phyloP scores from a whole-genome alignment of 83 land plant species.

The Picea mariana region DNA sequence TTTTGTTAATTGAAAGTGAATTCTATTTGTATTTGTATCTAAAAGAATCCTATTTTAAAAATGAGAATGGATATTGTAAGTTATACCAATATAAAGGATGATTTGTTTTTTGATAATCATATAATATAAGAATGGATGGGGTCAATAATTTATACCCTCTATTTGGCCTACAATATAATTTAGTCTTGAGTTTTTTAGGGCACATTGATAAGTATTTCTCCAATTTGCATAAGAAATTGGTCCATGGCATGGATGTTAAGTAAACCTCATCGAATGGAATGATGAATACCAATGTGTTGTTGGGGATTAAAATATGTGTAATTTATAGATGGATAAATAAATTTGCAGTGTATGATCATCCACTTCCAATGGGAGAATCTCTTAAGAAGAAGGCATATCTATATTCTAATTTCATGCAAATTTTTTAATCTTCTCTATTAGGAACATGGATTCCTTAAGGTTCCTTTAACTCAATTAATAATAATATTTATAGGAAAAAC shows the following conservation, averaged over 20 bases:
- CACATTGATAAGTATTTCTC: conserved; percentile 98
- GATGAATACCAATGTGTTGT: conserved; percentile 54
- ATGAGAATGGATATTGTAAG: background rate
- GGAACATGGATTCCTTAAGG: too few relatives aligned
- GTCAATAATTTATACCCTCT: conserved; percentile 97
- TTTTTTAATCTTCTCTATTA: background rate
- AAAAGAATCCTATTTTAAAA: background rate
- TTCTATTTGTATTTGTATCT: background rate
- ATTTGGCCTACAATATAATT: conserved; percentile 95
- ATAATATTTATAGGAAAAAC: conserved; percentile 69
- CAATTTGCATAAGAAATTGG: conserved; percentile 63
- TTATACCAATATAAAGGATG: too few relatives aligned
- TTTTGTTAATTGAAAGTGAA: background rate
- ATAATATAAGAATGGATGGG: too few relatives aligned
- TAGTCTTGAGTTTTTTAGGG: conserved; percentile 98
- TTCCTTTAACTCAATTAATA: background rate
- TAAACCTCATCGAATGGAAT: conserved; percentile 90
- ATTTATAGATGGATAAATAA: too few relatives aligned
- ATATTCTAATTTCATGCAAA: too few relatives aligned
- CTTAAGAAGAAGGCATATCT: conserved; percentile 63
- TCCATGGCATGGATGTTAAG: conserved; percentile 98
- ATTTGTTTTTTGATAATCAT: too few relatives aligned
- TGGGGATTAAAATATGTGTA: conserved; percentile 3
- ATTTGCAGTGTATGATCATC: too few relatives aligned
- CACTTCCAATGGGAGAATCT: conserved; percentile 25